Evolutionary conservation across 1,284 basidiomycete species (phyloP), one percentile per base, ranked within the genome.

Genomic region (Cryptococcus wingfieldii): DNA sequence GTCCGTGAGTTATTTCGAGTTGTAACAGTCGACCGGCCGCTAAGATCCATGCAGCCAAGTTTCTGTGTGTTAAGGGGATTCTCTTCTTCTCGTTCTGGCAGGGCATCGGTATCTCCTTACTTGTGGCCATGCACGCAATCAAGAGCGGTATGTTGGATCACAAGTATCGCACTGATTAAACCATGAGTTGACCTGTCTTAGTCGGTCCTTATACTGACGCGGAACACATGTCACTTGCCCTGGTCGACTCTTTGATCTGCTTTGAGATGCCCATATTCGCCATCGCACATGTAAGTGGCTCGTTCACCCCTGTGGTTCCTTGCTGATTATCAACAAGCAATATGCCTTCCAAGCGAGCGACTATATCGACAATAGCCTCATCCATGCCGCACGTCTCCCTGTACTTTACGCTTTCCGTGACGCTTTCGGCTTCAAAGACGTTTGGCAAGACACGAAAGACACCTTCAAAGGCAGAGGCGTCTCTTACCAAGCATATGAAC

Each of bases 51-150:
- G 10, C 89, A 74, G 91, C 92, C 7, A 96, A 97, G 76, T 98
- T 98, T 77, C 84, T 98, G 25, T 98, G 93, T 72, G 90, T 98
- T 67, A 98, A 98, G 74, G 93, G 92, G 48, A 94, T 98, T 63
- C 82, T 98, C 44, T 97, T 98, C 81, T 95, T 96, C 77, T 94
- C 89, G 0, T 99, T 98, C 79, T 99, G 95, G 95, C 95, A 98
- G 72, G 84, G 87, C 14, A 84, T 97, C 45, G 83, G 75, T 45
- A 85, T 98, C 52, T 94, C 92, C 28, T 83, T 92, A 65, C 83
- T 98, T 19, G 95, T 97, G 42, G 87, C 92, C 1, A 80, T 87
- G 0, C 84, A 87, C 2, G 80, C 82, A 45, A 89, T 98, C 72
- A 85, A 79, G 37, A 82, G 81, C 49, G 84, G 79, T 79, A 47